Conservation (phyloP, 345 rosid species). For the Populus alba region DNA sequence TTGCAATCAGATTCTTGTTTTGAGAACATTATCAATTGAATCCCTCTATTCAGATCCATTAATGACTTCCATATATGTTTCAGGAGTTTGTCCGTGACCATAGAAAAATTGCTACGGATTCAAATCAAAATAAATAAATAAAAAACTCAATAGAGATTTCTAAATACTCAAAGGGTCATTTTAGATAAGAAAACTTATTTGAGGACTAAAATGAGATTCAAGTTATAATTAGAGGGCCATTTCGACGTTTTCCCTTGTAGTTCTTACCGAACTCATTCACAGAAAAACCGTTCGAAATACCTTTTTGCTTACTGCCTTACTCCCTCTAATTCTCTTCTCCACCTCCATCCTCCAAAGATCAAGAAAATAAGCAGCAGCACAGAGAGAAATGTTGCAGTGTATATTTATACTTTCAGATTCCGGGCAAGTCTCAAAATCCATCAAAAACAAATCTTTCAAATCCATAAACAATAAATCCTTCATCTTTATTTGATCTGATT, state of each 20-base stretch:
- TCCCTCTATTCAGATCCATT: too few species aligned
- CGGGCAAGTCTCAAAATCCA: slow-evolving; percentile 43
- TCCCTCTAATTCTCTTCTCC: background rate
- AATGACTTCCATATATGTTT: too few species aligned
- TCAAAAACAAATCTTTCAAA: background rate
- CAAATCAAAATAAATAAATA: background rate
- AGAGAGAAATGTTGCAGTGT: slow-evolving; percentile 75
- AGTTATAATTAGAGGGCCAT: background rate
- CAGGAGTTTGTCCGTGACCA: too few species aligned
- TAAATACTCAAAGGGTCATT: background rate
- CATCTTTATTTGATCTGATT: slow-evolving; percentile 3
- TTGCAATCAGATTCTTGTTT: too few species aligned
- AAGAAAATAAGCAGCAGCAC: background rate
- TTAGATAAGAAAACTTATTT: background rate
- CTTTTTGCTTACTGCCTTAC: background rate
- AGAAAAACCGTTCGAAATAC: background rate
- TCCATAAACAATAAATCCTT: background rate
- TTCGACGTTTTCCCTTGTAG: background rate
- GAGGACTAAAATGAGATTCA: background rate
- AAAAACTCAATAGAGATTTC: background rate
- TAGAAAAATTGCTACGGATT: too few species aligned
- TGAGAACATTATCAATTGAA: too few species aligned
- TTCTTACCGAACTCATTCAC: background rate
- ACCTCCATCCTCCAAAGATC: background rate
- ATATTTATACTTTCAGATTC: slow-evolving; percentile 91